phyloP scores from a whole-genome alignment of 2,329 filamentous ascomycete genomes.

The Talaromyces albobiverticillius region DNA sequence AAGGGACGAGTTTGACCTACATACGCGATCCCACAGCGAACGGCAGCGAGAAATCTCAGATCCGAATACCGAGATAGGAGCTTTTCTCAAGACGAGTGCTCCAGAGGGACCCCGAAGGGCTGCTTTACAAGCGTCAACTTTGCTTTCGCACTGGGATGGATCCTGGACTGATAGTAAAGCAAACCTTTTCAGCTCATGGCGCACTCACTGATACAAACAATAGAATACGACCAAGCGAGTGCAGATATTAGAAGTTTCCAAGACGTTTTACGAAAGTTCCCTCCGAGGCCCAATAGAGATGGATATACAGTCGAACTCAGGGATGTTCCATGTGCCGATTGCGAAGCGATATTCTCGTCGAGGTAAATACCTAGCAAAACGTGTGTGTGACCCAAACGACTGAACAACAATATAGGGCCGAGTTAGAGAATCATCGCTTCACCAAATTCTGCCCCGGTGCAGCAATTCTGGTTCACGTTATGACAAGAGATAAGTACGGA shows the following conservation, averaged over 20 bases:
- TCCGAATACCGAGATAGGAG: conserved; percentile 10
- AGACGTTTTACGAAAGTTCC: conserved; percentile 26
- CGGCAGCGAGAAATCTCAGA: conserved; percentile 13
- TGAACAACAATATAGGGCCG: conserved; percentile 17
- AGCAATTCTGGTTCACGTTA: conserved; percentile 29
- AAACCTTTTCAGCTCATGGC: background rate
- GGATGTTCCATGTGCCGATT: conserved; percentile 27
- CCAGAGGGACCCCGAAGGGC: conserved; percentile 10
- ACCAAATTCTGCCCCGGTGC: conserved; percentile 28
- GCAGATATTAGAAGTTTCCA: conserved; percentile 24
- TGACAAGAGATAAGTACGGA: conserved; percentile 29
- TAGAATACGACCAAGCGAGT: conserved; percentile 3
- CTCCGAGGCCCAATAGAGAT: conserved; percentile 26
- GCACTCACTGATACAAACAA: background rate
- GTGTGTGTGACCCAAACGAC: background rate
- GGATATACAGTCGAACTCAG: conserved; percentile 18
- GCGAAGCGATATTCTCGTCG: conserved; percentile 29
- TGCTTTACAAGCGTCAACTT: conserved; percentile 13
- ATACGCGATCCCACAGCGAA: conserved; percentile 14
- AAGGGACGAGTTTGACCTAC: conserved; percentile 16
- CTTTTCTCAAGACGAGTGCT: conserved; percentile 8
- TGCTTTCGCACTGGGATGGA: conserved; percentile 13
- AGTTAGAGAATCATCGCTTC: conserved; percentile 27
- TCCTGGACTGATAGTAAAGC: conserved; percentile 6
- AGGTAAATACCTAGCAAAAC: conserved; percentile 17